Evolutionary conservation across 352 stramenopile species (phyloP).

Genomic region (Pythium aquatile): DNA sequence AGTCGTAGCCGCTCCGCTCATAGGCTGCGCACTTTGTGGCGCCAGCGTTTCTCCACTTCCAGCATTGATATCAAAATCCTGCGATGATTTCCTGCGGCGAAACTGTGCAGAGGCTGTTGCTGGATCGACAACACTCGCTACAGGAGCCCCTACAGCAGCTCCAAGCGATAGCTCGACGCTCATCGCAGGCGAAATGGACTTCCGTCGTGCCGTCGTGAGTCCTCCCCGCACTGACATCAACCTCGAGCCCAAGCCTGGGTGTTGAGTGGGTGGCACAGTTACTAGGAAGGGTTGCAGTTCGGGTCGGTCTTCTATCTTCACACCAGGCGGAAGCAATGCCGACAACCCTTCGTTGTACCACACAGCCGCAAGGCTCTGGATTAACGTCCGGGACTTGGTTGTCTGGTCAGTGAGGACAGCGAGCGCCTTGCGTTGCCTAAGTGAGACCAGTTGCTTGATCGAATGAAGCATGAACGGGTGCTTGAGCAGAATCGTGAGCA

Average conservation of each 20-base stretch:
- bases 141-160: background rate
- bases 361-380: conserved; percentile 62
- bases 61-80: background rate
- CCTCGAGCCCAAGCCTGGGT: background rate
- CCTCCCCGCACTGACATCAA: conserved; percentile 12
- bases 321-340: conserved; percentile 36
- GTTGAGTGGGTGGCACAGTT: background rate
- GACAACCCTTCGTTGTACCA: conserved; percentile 58
- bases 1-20: background rate
- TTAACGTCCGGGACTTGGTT: conserved; percentile 52
- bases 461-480: conserved; percentile 67
- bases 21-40: background rate
- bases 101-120: background rate
- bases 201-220: conserved; percentile 8
- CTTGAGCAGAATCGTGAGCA: conserved; percentile 44
- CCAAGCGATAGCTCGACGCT: background rate
- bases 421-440: conserved; percentile 58
- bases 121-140: background rate
- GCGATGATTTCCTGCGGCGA: background rate
- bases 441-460: conserved; percentile 45
- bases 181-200: conserved; percentile 10
- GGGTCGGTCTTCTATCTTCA: conserved; percentile 34
- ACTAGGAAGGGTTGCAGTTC: conserved; percentile 47
- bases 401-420: conserved; percentile 54
- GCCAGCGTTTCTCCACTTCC: background rate